Evolutionary conservation across 306 rosid genomes (phyloP), one percentile per base, ranked within the genome.

Genomic region (Potentilla sterilis): DNA sequence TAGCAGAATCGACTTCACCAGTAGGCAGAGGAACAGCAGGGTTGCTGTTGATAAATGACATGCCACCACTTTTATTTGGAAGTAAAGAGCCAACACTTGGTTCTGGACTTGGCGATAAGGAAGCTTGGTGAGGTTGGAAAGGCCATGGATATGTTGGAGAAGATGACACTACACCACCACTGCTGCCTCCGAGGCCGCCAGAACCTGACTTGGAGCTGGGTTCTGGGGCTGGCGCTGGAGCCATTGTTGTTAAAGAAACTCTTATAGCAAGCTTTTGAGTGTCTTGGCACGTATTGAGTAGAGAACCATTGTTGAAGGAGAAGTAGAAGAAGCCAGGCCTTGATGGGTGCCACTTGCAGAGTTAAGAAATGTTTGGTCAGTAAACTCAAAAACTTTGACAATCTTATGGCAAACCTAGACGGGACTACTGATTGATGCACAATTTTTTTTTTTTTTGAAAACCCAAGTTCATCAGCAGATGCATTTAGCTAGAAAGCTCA

Each of bases 11-110:
- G 9, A 94, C 97, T 85, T 90, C 98, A 49, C 90, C 97, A 21
- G 98, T 94, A 9, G 98, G 98, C 28, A 94, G 83, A 81, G 98
- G 98, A 75, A 94, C 96, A 21, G 98, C 98, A 68, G 98, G 98
- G 65, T 94, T 94, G 69, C 98, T 94, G 83, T 94, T 91, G 59
- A 94, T 94, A 68, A 94, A 94, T 18, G 98, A 95, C 80, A 90
- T 78, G 61, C 87, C 82, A 43, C 81, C 88, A 37, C 92, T 86
- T 82, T 87, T 88, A 28, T 65, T 86, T 0, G 93, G 93, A 15
- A 88, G 71, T 0, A 90, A 86, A 48, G 92, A 83, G 66, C 80
- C 84, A 34, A 78, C 87, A 19, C 44, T 75, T 5, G 93, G 91
- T 40, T 89, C 84, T 1, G 87, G 86, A 43, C 86, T 85, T 4